Evolutionary conservation across 2,329 filamentous ascomycete species (phyloP), one percentile per base, ranked within the genome.

Genomic region (Microsporum audouinii): DNA sequence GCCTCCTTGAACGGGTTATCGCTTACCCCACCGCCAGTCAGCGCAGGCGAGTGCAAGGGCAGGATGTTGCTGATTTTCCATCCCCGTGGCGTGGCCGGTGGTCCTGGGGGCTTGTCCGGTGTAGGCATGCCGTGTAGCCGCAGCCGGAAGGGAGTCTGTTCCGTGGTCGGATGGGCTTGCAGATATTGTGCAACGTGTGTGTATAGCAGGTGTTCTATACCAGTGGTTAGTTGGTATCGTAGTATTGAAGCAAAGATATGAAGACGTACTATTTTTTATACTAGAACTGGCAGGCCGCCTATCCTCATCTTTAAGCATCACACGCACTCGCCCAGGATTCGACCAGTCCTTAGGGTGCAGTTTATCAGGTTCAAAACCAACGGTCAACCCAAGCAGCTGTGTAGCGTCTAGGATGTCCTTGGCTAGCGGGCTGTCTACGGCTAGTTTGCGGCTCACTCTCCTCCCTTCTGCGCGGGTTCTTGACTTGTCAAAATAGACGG

Each of bases 1-100:
- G 96, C 95, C 67, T 96, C 91, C 78, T 94, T 90, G 70, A 97
- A 85, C 64, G 96, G 84, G 71, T 97, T 95, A 74, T 99, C 94
- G 64, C 85, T 91, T 8, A 97, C 89, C 39, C 94, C 94, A 8
- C 94, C 94, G 6, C 94, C 94, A 60, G 88, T 94, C 76, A 97
- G 82, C 17, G 91, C 94, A 0, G 91, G 86, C 64, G 88, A 95
- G 70, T 95, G 88, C 65, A 95, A 85, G 27, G 94, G 94, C 66
- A 99, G 71, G 62, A 96, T 84, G 63, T 83, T 84, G 64, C 84
- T 85, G 74, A 97, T 87, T 79, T 95, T 96, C 89, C 91, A 96
- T 41, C 92, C 92, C 59, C 88, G 82, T 17, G 94, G 94, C 59
- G 87, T 82, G 17, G 91, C 87, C 2, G 88, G 87, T 61, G 84